Base-by-base conservation (phyloP, 768 basidiomycete genomes). In the Mrakia hoshinonis region DNA sequence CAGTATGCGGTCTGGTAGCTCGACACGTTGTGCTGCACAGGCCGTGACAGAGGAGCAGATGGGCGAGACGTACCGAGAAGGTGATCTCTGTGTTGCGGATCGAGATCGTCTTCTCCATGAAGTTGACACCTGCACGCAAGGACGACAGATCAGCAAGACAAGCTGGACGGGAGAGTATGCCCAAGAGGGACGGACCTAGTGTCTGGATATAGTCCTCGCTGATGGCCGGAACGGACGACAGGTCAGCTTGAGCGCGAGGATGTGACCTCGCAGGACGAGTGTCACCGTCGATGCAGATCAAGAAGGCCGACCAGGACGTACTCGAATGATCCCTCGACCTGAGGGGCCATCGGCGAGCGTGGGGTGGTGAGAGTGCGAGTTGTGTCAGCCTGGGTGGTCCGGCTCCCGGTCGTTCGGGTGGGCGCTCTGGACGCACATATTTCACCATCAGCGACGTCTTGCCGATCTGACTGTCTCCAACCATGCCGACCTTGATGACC, bases 371-470 rank as follows among this genome's bases (percentile, higher is more conserved):
- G 24, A 20, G 31, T 6, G 12, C 2, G 18, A 60, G 29, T 5
- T 15, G 13, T 31, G 58, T 61, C 58, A 61, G 58, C 58, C 36
- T 36, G 6, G 31, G 13, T 38, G 29, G 5, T 38, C 34, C 20
- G 18, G 20, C 24, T 60, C 4, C 58, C 58, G 18, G 18, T 18
- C 34, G 20, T 7, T 26, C 54, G 54, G 26, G 15, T 58, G 29
- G 15, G 1, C 11, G 3, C 26, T 18, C 0, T n/a, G 11, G 3
- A 39, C 58, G 31, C 58, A 97, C 94, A 78, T 98, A 98, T 83
- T 97, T 97, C 81, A 98, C 94, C 95, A 98, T 98, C 79, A 98
- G 84, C 81, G 91, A 92, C 74, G 95, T 98, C 85, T 98, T 97
- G 76, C 95, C 70, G 12, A 72, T 72, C 54, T 72, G 70, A 48